Conservation (phyloP, 192 early-diverging fungal species). For the Diversispora epigaea region DNA sequence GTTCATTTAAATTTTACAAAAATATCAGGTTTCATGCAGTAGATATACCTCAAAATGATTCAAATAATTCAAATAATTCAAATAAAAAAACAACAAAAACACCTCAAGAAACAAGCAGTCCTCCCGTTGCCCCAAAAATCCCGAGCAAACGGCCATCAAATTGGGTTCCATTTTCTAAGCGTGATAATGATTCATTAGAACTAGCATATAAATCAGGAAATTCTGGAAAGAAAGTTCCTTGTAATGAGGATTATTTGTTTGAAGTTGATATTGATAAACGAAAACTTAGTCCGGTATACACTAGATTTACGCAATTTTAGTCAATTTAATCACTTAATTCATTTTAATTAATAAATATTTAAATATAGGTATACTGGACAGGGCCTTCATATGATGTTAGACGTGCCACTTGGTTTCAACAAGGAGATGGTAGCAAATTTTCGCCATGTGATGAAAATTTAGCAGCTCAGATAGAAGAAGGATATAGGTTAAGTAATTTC, state of each 20-base stretch:
- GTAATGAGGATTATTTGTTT: conserved; percentile 78
- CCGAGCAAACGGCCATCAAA: conserved; percentile 27
- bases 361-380: conserved; percentile 69
- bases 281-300: conserved; percentile 57
- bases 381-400: conserved; percentile 80
- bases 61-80: no score
- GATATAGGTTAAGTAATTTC: conserved; percentile 57
- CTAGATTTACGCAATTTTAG: background rate
- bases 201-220: conserved; percentile 46
- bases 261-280: conserved; percentile 72
- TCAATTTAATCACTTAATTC: background rate
- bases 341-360: background rate
- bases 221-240: conserved; percentile 50
- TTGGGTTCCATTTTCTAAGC: conserved; percentile 57
- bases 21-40: no score
- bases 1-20: no score
- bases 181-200: conserved; percentile 59
- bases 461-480: conserved; percentile 76
- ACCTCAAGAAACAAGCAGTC: no score
- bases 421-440: conserved; percentile 60
- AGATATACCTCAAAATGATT: no score
- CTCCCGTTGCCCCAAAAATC: no score
- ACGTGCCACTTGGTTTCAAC: conserved; percentile 82
- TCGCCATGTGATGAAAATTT: conserved; percentile 83
- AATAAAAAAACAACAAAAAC: no score